Evolutionary conservation across 2,329 filamentous ascomycete genomes (phyloP), one percentile per base, ranked within the genome.

Genomic region (Aspergillus glaucus): DNA sequence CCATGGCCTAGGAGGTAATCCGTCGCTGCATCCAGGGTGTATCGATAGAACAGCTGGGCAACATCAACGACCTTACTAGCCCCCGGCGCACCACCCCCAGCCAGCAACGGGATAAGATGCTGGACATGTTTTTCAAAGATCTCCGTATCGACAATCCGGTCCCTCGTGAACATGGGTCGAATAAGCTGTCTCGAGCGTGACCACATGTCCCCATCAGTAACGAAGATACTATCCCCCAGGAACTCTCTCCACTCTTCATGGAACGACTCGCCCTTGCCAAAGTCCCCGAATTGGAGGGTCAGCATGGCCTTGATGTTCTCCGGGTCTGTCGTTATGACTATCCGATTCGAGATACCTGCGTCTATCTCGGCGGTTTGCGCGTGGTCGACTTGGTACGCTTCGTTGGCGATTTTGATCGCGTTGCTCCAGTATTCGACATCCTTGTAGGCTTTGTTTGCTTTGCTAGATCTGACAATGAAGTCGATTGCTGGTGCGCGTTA

Each of bases 241-340:
- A 95, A 94, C 12, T 83, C 80, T 49, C 80, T 76, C 85, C 86
- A 94, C 45, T 90, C 85, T 7, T 68, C 58, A 59, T 91, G 85
- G 70, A 95, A 95, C 19, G 60, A 30, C 45, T 68, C 58, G 7
- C 90, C 90, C 70, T 95, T 95, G 54, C 90, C 91, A 63, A 84
- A 96, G 62, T 95, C 87, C 37, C 72, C 71, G 62, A 96, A 96
- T 62, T 95, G 88, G 1, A 85, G 86, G 0, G 90, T 87, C n/a
- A 96, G 75, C 19, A 96, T 78, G 5, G 91, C 88, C 67, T 95
- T 95, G 73, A 95, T 86, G 63, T 95, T 95, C 61, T 94, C 88
- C 0, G 87, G 86, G 57, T 95, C 89, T 4, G 80, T 80, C 0
- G 91, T 95, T 61, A 93, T 78, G 50, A 94, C 66, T 19, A 85